Evolutionary conservation across 179 eudicot species (phyloP), one percentile per base, ranked within the genome.

Genomic region (Vitellaria paradoxa): DNA sequence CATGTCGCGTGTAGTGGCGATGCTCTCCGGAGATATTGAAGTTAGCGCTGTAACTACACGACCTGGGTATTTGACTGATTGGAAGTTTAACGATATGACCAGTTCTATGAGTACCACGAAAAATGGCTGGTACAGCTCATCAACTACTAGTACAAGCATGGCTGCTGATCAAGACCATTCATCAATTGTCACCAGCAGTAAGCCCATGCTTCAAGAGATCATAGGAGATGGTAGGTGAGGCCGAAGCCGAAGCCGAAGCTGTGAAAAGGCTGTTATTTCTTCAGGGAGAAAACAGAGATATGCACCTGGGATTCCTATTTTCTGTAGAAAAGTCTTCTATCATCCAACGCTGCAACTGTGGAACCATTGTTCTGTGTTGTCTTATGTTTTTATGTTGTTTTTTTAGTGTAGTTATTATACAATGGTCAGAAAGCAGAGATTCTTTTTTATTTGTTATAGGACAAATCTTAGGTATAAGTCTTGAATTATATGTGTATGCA

Each of bases 1-100:
- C 67, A 94, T 92, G 98, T 87, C 96, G 15, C 93, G 97, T 11
- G 94, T 82, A 13, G 84, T 92, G 79, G 92, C 91, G 47, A 94
- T 94, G 98, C 85, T 92, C 53, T 66, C 82, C 26, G 98, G 98
- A 40, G 97, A 91, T 62, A 77, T 78, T 7, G 94, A 92, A 72
- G 88, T 90, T 2, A 81, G 82, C 56, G 64, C 76, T 46, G 87
- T 85, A 9, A 87, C 79, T 52, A 80, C 92, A 2, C 87, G 82
- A 80, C 98, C 98, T n/a, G 90, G 86, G 5, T 94, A 92, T 81
- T 75, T 94, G 77, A 83, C 91, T 10, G 96, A 88, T 64, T 92
- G 95, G 89, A 78, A 84, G 18, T 84, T 86, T 57, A 77, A 63
- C 30, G 89, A 86, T 50, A 61, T 55, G 17, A 83, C 81, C 65